Conservation (phyloP, 352 stramenopile genomes). For the Peronospora destructor region DNA sequence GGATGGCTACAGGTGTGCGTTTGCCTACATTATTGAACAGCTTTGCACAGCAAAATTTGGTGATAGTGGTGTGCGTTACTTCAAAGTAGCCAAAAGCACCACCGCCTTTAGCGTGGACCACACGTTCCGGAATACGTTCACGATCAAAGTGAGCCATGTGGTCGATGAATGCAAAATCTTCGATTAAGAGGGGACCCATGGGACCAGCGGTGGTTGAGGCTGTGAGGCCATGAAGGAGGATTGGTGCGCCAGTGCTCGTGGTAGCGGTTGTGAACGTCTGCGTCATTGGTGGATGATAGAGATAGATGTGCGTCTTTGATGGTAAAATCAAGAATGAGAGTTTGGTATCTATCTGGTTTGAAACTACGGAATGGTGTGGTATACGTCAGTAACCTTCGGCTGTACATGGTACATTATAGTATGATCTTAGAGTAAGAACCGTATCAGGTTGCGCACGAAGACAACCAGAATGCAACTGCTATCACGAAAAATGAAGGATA, state of each 20-base stretch:
- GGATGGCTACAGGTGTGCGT: conserved; percentile 74
- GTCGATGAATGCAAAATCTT: conserved; percentile 87
- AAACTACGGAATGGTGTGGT: no score
- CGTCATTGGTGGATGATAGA: conserved; percentile 6
- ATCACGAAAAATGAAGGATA: no score
- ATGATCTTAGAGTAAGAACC: no score
- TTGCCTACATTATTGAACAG: conserved; percentile 75
- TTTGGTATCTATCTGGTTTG: no score
- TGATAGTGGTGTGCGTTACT: conserved; percentile 55
- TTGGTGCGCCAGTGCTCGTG: conserved; percentile 55
- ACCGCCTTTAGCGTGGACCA: conserved; percentile 87
- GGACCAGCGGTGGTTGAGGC: conserved; percentile 61
- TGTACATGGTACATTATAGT: no score
- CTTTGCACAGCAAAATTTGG: conserved; percentile 65
- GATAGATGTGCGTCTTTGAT: not conserved
- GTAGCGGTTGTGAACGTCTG: conserved; percentile 30
- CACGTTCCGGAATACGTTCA: conserved; percentile 88
- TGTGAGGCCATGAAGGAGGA: conserved; percentile 58
- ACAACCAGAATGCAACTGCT: no score
- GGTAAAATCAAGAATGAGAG: conserved; percentile 22
- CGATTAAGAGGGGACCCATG: conserved; percentile 52
- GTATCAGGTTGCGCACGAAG: no score
- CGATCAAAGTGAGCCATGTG: conserved; percentile 89
- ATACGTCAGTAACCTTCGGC: no score
- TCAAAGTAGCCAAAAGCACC: conserved; percentile 91